Evolutionary conservation across 2,329 filamentous ascomycete genomes (phyloP), one percentile per base, ranked within the genome.

Genomic region (Colletotrichum tropicicola): DNA sequence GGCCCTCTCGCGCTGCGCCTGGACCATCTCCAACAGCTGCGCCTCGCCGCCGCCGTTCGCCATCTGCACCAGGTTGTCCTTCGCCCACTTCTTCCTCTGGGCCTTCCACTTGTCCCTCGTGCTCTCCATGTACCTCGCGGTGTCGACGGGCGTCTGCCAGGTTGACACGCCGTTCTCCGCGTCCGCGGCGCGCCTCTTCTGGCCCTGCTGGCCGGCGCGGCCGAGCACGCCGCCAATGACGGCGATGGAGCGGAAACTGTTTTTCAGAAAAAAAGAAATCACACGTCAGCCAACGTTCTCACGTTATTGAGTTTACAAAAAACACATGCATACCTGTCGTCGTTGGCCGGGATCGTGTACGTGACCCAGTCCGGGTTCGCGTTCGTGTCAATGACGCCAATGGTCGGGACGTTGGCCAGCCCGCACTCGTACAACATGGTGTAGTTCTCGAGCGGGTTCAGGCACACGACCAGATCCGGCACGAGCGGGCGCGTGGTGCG

Each of bases 331-430:
- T 77, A 93, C 91, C 91, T 94, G 84, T 99, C 96, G 75, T 99
- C 96, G 77, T 99, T 99, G 53, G 93, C 93, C 2, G 96, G 96
- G 70, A 99, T 98, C 13, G 92, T 92, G 75, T 99, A 99, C 4
- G 96, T 98, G 53, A 98, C 94, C 88, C 92, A 95, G 0, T 93
- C 93, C 1, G 96, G 93, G 78, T 98, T 92, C 3, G 90, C 91
- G 77, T 99, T 92, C 1, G 96, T 98, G 78, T 99, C 96, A 70
- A 98, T 91, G 62, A 99, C 85, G 48, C 95, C 96, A 73, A 99
- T 96, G 0, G 96, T 98, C 1, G 96, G 96, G 61, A 99, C 92
- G 73, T 91, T 92, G 75, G 93, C 91, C 62, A 94, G 77, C 0
- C 91, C 92, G 77, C 96, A 98, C 83, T 99, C 96, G 78, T 96